Conservation (phyloP, 2,329 filamentous ascomycete species). For the Botrytis squamosa region DNA sequence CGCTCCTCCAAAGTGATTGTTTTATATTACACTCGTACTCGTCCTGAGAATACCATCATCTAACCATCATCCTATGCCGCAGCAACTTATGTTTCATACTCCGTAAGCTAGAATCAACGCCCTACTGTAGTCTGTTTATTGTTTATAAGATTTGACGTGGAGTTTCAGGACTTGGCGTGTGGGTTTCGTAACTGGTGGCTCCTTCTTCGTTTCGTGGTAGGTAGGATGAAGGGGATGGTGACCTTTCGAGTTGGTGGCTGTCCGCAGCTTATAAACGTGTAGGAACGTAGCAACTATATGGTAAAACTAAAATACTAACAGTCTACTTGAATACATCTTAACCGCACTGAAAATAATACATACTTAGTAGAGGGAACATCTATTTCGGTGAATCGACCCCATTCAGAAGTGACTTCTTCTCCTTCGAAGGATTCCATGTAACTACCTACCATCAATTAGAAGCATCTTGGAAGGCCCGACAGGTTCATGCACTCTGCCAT, state of each 20-base stretch:
- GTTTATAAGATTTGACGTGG: background rate
- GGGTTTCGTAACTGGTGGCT: background rate
- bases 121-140: background rate
- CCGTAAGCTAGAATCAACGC: background rate
- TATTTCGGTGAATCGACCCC: background rate
- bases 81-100: background rate
- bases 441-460: background rate
- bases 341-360: background rate
- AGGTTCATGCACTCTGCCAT: background rate
- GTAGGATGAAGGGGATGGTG: background rate
- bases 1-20: background rate
- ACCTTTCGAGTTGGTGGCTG: background rate
- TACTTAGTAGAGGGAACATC: background rate
- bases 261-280: background rate
- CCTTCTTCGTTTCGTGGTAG: background rate
- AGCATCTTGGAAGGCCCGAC: background rate
- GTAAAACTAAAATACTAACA: background rate
- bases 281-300: background rate
- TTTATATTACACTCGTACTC: background rate
- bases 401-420: background rate
- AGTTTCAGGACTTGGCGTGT: background rate
- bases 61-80: background rate
- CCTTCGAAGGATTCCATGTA: background rate
- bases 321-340: background rate
- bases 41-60: background rate